phyloP scores from a whole-genome alignment of 805 yeast species.

The Saccharomyces cerevisiae region DNA sequence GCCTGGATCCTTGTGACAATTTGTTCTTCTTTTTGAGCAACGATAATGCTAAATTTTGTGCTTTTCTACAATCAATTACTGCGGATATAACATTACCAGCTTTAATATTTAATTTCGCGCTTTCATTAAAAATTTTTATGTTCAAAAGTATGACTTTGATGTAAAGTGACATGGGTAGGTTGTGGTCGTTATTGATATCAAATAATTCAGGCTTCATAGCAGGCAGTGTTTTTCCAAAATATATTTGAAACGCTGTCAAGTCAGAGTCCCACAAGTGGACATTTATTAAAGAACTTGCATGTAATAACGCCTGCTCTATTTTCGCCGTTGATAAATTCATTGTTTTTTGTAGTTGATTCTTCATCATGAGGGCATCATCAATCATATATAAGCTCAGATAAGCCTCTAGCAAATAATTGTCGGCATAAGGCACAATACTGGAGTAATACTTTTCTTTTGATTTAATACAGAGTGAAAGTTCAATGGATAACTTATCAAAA shows the following conservation, averaged over 20 bases:
- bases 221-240: slow-evolving; percentile 15
- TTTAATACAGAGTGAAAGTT: slow-evolving; percentile 6
- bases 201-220: slow-evolving; percentile 13
- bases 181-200: slow-evolving; percentile 18
- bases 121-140: slow-evolving; percentile 12
- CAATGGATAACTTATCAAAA: slow-evolving; percentile 16
- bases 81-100: slow-evolving; percentile 15
- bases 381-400: slow-evolving; percentile 14
- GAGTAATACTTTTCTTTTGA: slow-evolving; percentile 5
- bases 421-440: slow-evolving; percentile 5
- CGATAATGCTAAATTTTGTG: slow-evolving; percentile 46
- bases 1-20: slow-evolving; percentile 27
- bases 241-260: slow-evolving; percentile 7
- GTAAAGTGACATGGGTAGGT: slow-evolving; percentile 16
- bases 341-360: not conserved
- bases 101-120: slow-evolving; percentile 17
- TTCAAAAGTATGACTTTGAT: slow-evolving; percentile 26
- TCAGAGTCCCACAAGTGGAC: slow-evolving; percentile 11
- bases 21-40: slow-evolving; percentile 36
- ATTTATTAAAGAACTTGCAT: slow-evolving; percentile 1
- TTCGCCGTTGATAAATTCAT: slow-evolving; percentile 4
- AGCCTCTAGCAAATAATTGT: slow-evolving; percentile 10
- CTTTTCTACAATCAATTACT: slow-evolving; percentile 37
- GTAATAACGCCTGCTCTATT: slow-evolving; percentile 9
- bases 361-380: not conserved